phyloP scores from a whole-genome alignment of 2,329 filamentous ascomycete genomes.

The Xylariaceae sp. region DNA sequence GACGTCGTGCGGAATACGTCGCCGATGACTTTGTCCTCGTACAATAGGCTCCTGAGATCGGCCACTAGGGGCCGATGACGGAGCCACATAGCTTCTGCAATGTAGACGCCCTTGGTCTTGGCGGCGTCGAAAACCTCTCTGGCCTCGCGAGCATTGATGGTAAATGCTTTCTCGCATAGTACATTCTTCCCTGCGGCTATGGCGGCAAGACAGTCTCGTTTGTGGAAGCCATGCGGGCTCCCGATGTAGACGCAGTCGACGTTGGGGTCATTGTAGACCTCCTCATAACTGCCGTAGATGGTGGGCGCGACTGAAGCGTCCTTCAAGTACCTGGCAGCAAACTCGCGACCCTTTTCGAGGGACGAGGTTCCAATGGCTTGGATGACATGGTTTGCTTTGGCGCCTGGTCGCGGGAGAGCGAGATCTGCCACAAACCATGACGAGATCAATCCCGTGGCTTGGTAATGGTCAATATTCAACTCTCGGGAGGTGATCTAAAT shows the following conservation, averaged over 20 bases:
- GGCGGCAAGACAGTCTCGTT: conserved; percentile 46
- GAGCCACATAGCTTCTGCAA: conserved; percentile 52
- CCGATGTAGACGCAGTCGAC: conserved; percentile 52
- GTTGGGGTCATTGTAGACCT: conserved; percentile 43
- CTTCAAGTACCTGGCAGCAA: conserved; percentile 39
- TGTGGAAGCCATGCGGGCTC: conserved; percentile 49
- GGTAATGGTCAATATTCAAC: not conserved
- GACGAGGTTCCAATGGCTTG: conserved; percentile 48
- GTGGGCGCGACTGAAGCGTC: conserved; percentile 30
- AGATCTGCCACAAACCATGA: conserved; percentile 50
- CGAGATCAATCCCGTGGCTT: conserved; percentile 47
- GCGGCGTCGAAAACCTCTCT: conserved; percentile 45
- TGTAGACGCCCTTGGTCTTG: conserved; percentile 43
- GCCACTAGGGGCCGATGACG: conserved; percentile 45
- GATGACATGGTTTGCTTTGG: conserved; percentile 44
- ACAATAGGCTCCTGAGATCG: conserved; percentile 40
- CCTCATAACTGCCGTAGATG: conserved; percentile 44
- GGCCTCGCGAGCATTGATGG: conserved; percentile 44
- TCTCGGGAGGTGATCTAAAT: not conserved
- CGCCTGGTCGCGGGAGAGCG: conserved; percentile 39
- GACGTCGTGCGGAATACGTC: conserved; percentile 42
- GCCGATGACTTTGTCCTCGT: conserved; percentile 45
- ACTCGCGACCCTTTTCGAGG: conserved; percentile 41
- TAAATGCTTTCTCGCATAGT: conserved; percentile 50
- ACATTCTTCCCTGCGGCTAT: conserved; percentile 47